Conservation (phyloP, 202 grass and related monocot species). For the Hordeum pubiflorum region DNA sequence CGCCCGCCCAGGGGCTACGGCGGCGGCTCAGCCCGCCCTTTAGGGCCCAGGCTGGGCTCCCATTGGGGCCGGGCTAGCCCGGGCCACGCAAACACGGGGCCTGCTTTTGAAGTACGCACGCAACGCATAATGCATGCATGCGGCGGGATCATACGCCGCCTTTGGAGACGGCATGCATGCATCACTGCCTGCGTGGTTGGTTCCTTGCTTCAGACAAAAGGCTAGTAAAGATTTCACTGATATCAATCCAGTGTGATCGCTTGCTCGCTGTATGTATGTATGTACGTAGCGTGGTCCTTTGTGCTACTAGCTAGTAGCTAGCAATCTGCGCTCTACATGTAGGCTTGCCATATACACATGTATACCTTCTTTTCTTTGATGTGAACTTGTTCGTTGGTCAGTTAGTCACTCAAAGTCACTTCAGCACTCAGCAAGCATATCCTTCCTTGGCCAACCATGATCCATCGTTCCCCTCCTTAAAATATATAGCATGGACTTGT, state of each 20-base stretch:
- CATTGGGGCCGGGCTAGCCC: background rate
- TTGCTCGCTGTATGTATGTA: background rate
- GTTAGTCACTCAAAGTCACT: background rate
- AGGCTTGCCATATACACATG: background rate
- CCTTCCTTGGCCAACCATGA: background rate
- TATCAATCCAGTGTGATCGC: background rate
- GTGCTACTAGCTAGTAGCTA: background rate
- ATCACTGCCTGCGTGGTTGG: constrained; percentile 13
- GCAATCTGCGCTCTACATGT: background rate
- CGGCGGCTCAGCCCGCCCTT: background rate
- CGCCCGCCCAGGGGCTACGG: background rate
- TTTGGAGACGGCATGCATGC: background rate
- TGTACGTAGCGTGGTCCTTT: constrained; percentile 27
- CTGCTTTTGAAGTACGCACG: constrained; percentile 32
- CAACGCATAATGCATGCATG: constrained; percentile 20
- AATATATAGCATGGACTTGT: background rate
- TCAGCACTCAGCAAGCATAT: background rate
- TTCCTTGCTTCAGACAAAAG: constrained; percentile 53
- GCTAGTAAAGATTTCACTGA: constrained; percentile 15
- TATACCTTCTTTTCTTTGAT: background rate
- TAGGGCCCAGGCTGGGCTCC: constrained; percentile 21
- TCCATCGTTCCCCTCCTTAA: background rate
- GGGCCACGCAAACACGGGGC: background rate
- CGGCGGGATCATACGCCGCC: background rate
- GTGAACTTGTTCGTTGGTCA: background rate